Percentiles rank a stretch among this genome's conserved stretches.
phyloP scores from a whole-genome alignment of 1,284 basidiomycete genomes.

The Xerocomus nothofagi region DNA sequence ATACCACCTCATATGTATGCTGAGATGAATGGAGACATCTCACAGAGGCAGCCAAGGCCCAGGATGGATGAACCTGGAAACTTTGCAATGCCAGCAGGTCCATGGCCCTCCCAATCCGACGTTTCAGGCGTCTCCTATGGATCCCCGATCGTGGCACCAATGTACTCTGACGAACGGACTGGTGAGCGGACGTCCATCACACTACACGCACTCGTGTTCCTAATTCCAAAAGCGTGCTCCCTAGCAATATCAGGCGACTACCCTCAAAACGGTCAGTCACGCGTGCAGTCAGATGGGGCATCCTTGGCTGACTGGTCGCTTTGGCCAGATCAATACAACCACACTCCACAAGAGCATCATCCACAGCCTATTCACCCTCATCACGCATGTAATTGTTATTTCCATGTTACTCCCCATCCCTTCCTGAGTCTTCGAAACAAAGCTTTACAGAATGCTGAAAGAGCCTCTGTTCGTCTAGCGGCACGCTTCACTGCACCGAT shows the following conservation, averaged over 20 bases:
- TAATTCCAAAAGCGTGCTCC: conserved; percentile 22
- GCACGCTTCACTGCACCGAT: conserved; percentile 46
- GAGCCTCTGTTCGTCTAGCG: conserved; percentile 55
- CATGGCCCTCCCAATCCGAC: conserved; percentile 34
- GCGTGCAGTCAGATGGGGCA: conserved; percentile 4
- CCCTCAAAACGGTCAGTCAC: conserved; percentile 34
- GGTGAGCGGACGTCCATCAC: conserved; percentile 35
- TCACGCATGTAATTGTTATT: conserved; percentile 36
- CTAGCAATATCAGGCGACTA: conserved; percentile 34
- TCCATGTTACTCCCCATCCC: conserved; percentile 7
- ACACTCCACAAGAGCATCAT: conserved; percentile 34
- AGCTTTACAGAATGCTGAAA: conserved; percentile 52
- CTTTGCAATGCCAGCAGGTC: conserved; percentile 26
- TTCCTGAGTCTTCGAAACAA: conserved; percentile 26
- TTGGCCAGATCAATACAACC: conserved; percentile 30
- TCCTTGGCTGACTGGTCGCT: conserved; percentile 18
- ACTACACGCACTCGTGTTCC: conserved; percentile 4
- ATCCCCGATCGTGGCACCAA: conserved; percentile 38
- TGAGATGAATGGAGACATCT: conserved; percentile 37
- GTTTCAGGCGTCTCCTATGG: conserved; percentile 35
- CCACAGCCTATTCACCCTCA: conserved; percentile 31
- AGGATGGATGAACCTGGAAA: conserved; percentile 34
- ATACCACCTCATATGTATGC: conserved; percentile 36
- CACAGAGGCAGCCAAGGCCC: conserved; percentile 26
- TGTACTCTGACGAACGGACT: conserved; percentile 48